phyloP scores from a whole-genome alignment of 2,329 filamentous ascomycete genomes.

The Akanthomyces muscarius region DNA sequence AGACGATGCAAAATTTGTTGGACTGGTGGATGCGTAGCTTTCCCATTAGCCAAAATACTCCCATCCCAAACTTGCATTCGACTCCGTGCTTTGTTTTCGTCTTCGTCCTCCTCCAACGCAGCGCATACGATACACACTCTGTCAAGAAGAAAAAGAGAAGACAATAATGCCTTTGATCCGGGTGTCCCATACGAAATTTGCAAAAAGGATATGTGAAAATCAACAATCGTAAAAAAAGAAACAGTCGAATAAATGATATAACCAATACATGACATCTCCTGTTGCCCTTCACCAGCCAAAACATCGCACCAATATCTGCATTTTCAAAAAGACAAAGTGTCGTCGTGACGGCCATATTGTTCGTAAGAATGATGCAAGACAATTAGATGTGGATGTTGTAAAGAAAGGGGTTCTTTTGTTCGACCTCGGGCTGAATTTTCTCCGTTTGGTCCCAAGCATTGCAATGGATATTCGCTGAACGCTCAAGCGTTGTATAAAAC shows the following conservation, averaged over 20 bases:
- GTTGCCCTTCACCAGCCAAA: constrained; percentile 8
- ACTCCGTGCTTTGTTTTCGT: background rate
- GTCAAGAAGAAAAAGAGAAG: background rate
- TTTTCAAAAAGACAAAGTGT: background rate
- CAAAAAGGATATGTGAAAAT: constrained; percentile 8
- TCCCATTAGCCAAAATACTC: background rate
- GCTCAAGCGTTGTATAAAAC: background rate
- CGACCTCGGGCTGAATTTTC: background rate
- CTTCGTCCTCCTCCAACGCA: background rate
- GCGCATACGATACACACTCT: constrained; percentile 14
- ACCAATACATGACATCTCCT: background rate
- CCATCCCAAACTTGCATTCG: background rate
- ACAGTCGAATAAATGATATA: constrained; percentile 11
- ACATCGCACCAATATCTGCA: constrained; percentile 11
- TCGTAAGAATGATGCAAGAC: constrained; percentile 1
- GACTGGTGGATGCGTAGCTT: background rate
- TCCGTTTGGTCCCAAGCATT: constrained; percentile 1
- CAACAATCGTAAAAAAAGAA: background rate
- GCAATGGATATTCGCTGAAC: constrained; percentile 8
- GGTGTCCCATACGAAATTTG: background rate
- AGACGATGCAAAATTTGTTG: background rate
- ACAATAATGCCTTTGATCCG: background rate
- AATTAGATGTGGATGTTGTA: background rate
- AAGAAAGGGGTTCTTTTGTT: background rate
- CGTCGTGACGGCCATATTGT: constrained; percentile 13